Evolutionary conservation across 1,139 yeast genomes (phyloP).

Genomic region (Williopsis jadinii): DNA sequence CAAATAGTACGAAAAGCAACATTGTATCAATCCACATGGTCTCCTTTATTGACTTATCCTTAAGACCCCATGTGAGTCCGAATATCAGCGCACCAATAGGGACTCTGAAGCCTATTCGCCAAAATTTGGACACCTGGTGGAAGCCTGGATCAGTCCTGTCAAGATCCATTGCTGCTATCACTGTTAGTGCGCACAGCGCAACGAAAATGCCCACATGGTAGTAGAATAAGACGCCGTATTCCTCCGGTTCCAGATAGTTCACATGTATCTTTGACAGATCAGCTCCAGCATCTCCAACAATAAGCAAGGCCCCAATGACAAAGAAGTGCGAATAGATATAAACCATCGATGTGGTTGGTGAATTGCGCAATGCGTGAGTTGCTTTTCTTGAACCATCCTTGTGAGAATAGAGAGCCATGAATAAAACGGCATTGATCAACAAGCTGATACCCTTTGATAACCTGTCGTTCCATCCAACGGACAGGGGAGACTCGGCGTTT

Average conservation of each 20-base stretch:
- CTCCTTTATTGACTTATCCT: slow-evolving; percentile 6
- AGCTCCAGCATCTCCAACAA: slow-evolving; percentile 61
- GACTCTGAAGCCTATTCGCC: slow-evolving; percentile 16
- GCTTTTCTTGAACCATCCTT: slow-evolving; percentile 46
- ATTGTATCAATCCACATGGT: slow-evolving; percentile 18
- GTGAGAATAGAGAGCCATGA: slow-evolving; percentile 49
- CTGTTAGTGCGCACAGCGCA: slow-evolving; percentile 10
- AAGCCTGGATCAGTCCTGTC: slow-evolving; percentile 10
- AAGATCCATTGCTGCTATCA: slow-evolving; percentile 13
- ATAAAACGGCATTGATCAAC: slow-evolving; percentile 42
- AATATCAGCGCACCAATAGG: slow-evolving; percentile 17
- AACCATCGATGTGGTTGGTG: slow-evolving; percentile 37
- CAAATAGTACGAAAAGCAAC: slow-evolving; percentile 9
- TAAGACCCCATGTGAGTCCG: slow-evolving; percentile 16
- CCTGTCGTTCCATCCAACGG: slow-evolving; percentile 37
- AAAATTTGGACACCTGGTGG: slow-evolving; percentile 9
- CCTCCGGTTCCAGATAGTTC: slow-evolving; percentile 11
- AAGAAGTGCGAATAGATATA: slow-evolving; percentile 51
- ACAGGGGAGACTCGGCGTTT: slow-evolving; percentile 46
- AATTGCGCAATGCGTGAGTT: slow-evolving; percentile 48
- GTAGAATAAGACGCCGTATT: slow-evolving; percentile 15
- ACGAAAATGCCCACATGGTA: slow-evolving; percentile 18
- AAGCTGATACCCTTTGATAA: slow-evolving; percentile 44
- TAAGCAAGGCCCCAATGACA: slow-evolving; percentile 41
- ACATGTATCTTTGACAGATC: slow-evolving; percentile 30